A percentile compares a stretch with the other conserved stretches of the same genome.
Conservation (phyloP, 164 flowering plant genomes). For the Cinnamomum micranthum region DNA sequence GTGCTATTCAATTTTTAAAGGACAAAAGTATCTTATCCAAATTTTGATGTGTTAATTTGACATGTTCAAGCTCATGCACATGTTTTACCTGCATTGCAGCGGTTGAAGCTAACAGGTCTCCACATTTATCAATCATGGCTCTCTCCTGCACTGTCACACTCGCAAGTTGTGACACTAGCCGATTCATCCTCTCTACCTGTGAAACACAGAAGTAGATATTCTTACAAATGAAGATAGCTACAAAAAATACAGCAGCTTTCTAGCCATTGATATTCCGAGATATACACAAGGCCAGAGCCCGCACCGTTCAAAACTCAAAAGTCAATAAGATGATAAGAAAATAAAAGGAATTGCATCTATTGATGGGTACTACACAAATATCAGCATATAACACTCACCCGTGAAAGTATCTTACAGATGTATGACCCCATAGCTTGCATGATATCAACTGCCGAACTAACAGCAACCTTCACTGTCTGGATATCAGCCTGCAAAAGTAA, state of each 20-base stretch:
- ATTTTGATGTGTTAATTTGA: not conserved
- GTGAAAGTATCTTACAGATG: constrained; percentile 49
- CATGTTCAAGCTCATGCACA: not conserved
- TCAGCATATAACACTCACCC: constrained; percentile 37
- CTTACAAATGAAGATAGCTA: not conserved
- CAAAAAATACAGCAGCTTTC: not conserved
- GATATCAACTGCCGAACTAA: constrained; percentile 73
- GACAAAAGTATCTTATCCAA: not conserved
- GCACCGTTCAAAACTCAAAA: not conserved
- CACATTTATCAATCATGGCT: constrained; percentile 60
- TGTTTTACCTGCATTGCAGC: constrained; percentile 66
- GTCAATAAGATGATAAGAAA: not conserved
- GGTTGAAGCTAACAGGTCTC: constrained; percentile 51
- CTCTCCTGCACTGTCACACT: constrained; percentile 53
- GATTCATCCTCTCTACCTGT: constrained; percentile 61
- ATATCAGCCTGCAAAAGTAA: constrained; percentile 56
- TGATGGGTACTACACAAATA: not conserved
- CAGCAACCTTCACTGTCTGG: constrained; percentile 52
- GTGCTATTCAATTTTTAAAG: not conserved
- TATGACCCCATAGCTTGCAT: constrained; percentile 83
- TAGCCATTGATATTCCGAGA: not conserved
- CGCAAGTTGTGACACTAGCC: constrained; percentile 67
- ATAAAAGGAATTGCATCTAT: not conserved
- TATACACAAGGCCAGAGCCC: not conserved
- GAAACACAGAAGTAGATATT: not conserved